Evolutionary conservation across 495 filamentous ascomycete species (phyloP), one percentile per base, ranked within the genome.

Genomic region (Cetradonia linearis): DNA sequence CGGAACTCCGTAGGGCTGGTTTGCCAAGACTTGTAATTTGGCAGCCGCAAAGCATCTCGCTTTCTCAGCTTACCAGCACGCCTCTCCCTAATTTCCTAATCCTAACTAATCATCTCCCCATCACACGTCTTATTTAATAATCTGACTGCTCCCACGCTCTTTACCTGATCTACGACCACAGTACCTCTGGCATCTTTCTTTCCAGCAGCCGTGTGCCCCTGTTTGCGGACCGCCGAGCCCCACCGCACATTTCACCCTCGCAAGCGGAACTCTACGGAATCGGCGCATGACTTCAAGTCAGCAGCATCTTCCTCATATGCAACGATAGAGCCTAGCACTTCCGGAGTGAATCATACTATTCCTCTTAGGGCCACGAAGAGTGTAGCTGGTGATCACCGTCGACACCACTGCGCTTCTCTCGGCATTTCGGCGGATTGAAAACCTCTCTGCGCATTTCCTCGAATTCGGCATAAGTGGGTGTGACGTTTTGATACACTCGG

Each of bases 91-190:
- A 10, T 16, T n/a, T 52, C 27, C 28, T 36, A 47, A 38, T 58
- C 37, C 33, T 36, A 20, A 55, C 42, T 58, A 58, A 18, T 58
- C 47, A 58, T 48, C 56, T 58, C 40, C 55, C 56, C 23, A 11
- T 20, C n/a, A 36, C 28, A 23, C 20, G n/a, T 11, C 44, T 27
- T 6, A 1, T 58, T 47, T 47, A 44, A 36, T 47, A 58, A 58
- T 38, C 40, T 58, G 56, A 48, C 31, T 8, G 27, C 56, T 30
- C 23, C 20, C 34, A 34, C 33, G 38, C 55, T 46, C n/a, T 58
- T 47, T 31, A 31, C 13, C 20, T 47, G 38, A 23, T 38, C 31
- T 34, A 23, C 13, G 5, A 44, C n/a, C 3, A 11, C 42, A 13
- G 18, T 58, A 30, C 42, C 40, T 47, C 25, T 58, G 18, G 2